Percentiles rank a stretch among this genome's conserved stretches.
Evolutionary conservation across 441 rosid species (phyloP).

Genomic region (Adansonia grandidieri): DNA sequence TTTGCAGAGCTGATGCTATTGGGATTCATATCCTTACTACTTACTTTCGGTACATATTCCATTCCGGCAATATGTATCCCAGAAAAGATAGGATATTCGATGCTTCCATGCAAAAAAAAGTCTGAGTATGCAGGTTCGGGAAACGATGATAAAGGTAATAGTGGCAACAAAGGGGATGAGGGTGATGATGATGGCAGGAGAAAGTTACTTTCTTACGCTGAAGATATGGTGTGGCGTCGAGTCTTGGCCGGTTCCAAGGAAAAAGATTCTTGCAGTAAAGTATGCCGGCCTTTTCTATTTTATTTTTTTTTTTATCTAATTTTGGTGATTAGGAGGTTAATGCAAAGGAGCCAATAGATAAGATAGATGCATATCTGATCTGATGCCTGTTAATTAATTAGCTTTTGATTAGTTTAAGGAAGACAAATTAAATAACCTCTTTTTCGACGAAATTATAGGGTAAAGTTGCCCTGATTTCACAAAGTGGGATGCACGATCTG

Average conservation of each 20-base stretch:
- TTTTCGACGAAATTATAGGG: conserved; percentile 32
- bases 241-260: conserved; percentile 43
- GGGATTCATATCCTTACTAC: conserved; percentile 63
- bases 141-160: not conserved
- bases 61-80: conserved; percentile 58
- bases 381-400: not conserved
- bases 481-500: conserved; percentile 58
- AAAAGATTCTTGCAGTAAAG: conserved; percentile 39
- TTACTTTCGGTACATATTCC: conserved; percentile 47
- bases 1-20: conserved; percentile 58
- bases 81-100: conserved; percentile 31
- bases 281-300: not conserved
- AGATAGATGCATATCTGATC: not conserved
- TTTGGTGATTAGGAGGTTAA: not conserved
- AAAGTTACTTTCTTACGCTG: conserved; percentile 38
- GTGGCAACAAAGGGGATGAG: not conserved
- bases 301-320: not conserved
- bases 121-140: not conserved
- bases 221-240: conserved; percentile 40
- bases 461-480: conserved; percentile 54
- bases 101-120: conserved; percentile 56
- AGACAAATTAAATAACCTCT: not conserved
- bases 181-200: conserved; percentile 29
- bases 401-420: not conserved
- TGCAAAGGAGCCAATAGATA: not conserved